A percentile compares a stretch with the other conserved stretches of the same genome.
phyloP scores from a whole-genome alignment of 2,329 filamentous ascomycete genomes.

The Colletotrichum sp. region DNA sequence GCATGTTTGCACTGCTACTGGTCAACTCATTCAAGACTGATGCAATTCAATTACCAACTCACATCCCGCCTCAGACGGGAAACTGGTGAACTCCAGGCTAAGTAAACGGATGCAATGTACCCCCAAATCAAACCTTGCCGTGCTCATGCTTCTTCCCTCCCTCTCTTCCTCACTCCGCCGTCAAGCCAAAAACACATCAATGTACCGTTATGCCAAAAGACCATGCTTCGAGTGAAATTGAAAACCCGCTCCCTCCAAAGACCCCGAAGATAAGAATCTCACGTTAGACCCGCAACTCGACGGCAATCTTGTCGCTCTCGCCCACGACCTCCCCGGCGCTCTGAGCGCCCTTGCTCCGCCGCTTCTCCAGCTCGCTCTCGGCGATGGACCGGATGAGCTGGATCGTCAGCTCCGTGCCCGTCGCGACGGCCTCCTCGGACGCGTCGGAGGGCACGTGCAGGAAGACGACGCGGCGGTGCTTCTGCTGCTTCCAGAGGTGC shows the following conservation, averaged over 20 bases:
- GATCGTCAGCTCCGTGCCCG: conserved; percentile 56
- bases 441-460: conserved; percentile 73
- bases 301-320: conserved; percentile 18
- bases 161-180: background rate
- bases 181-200: background rate
- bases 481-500: conserved; percentile 52
- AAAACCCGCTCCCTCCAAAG: background rate
- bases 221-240: background rate
- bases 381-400: conserved; percentile 63
- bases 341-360: conserved; percentile 6
- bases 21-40: background rate
- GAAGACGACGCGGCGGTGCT: conserved; percentile 64
- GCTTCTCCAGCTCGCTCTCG: conserved; percentile 48
- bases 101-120: background rate
- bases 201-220: background rate
- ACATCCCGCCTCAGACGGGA: background rate
- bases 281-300: conserved; percentile 9
- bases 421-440: conserved; percentile 50
- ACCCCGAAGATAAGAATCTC: too few relatives aligned
- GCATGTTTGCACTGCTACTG: background rate
- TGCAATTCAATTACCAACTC: background rate
- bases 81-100: background rate
- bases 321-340: background rate
- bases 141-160: background rate
- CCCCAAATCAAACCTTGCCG: background rate